A percentile compares a stretch with the other conserved stretches of the same genome.
Conservation (phyloP, 2,329 filamentous ascomycete species). For the Phialemonium atrogriseum region DNA sequence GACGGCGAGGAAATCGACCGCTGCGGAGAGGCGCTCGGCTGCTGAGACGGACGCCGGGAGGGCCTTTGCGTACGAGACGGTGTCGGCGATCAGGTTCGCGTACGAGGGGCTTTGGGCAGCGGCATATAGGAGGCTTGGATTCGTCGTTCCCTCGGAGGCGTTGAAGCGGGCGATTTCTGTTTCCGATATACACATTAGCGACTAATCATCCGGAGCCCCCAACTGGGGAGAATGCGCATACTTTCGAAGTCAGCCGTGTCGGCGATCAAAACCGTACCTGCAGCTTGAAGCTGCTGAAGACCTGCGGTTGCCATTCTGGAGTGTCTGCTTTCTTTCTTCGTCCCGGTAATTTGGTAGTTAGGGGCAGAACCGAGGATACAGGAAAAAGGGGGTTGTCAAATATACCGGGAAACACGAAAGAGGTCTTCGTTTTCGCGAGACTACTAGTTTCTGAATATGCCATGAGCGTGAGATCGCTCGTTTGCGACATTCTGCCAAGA, state of each 20-base stretch:
- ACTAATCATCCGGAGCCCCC: too few relatives aligned
- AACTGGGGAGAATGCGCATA: too few relatives aligned
- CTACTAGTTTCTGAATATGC: too few relatives aligned
- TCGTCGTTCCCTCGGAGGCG: conserved; percentile 74
- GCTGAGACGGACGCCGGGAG: conserved; percentile 28
- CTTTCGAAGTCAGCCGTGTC: conserved; percentile 7
- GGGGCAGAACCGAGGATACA: too few relatives aligned
- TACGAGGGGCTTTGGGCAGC: conserved; percentile 71
- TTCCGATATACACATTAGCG: too few relatives aligned
- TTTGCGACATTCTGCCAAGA: too few relatives aligned
- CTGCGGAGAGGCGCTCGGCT: conserved; percentile 60
- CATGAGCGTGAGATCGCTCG: too few relatives aligned
- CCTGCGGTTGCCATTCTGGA: not conserved
- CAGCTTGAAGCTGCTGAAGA: conserved; percentile 8
- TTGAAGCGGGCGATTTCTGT: conserved; percentile 72
- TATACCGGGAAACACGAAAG: too few relatives aligned
- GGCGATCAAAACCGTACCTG: conserved; percentile 7
- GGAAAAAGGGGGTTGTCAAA: too few relatives aligned
- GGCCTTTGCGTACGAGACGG: conserved; percentile 59
- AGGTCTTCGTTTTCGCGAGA: too few relatives aligned
- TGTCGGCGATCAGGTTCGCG: conserved; percentile 59
- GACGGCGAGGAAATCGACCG: conserved; percentile 64
- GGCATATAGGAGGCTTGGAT: conserved; percentile 69
- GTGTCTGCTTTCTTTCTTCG: too few relatives aligned
- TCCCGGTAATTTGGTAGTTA: too few relatives aligned